These are phyloP conservation scores for Trichocladium antarcticum DNA, from an alignment of 495 filamentous ascomycete species.

Conservation along the genomic window DNA sequence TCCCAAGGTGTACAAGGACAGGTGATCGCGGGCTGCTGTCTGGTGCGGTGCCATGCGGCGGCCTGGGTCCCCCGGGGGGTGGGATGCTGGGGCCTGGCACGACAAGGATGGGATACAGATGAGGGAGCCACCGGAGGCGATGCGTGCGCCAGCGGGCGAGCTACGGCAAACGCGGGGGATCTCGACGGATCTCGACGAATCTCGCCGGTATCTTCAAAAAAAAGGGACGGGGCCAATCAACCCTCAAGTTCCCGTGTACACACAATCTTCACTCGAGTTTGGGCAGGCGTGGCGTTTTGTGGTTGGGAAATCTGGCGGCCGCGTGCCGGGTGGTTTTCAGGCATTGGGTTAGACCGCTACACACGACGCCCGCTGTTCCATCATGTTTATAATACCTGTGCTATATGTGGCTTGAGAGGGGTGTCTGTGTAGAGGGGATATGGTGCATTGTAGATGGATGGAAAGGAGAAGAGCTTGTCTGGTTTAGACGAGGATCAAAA, in stretches of 20 bases:
- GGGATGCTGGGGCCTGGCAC: no score
- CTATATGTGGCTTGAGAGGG: not conserved
- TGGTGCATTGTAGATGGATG: conserved; percentile 2
- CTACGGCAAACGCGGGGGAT: not conserved
- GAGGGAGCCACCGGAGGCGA: not conserved
- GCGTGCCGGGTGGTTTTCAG: not conserved
- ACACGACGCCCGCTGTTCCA: not conserved
- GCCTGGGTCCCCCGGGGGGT: no score
- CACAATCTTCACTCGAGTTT: conserved; percentile 39
- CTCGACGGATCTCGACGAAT: not conserved
- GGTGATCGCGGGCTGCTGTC: no score
- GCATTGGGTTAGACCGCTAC: conserved; percentile 5
- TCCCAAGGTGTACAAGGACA: conserved; percentile 87
- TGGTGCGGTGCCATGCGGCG: no score
- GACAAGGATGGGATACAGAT: not conserved
- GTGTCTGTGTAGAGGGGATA: not conserved
- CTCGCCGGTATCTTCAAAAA: not conserved
- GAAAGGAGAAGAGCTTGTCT: not conserved
- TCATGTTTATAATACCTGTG: conserved; percentile 3
- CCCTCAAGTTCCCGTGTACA: conserved; percentile 3
- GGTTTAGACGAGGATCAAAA: not conserved
- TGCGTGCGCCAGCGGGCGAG: not conserved
- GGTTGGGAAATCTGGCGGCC: conserved; percentile 2
- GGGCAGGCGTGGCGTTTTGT: conserved; percentile 37
- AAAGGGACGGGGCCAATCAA: not conserved